Conservation (phyloP, 2,329 filamentous ascomycete species). For the Cucurbitaria berberidis region DNA sequence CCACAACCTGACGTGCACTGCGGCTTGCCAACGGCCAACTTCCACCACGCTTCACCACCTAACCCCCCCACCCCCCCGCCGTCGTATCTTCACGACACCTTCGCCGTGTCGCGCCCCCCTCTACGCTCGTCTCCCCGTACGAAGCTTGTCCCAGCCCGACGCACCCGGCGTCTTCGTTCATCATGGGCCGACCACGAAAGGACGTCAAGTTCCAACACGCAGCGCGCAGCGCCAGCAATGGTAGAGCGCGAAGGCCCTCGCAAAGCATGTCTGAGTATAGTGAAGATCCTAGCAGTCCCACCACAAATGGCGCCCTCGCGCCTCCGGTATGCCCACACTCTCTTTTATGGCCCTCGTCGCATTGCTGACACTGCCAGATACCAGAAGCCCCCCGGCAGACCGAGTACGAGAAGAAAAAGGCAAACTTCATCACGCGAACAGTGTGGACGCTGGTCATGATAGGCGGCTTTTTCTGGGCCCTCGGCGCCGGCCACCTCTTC, state of each 20-base stretch:
- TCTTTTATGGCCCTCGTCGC: not conserved
- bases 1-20: conserved; percentile 9
- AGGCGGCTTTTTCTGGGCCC: conserved; percentile 83
- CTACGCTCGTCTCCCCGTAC: not conserved
- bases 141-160: conserved; percentile 1
- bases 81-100: conserved; percentile 4
- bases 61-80: conserved; percentile 6
- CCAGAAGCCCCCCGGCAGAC: conserved; percentile 54
- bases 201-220: conserved; percentile 66
- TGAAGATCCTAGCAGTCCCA: conserved; percentile 62
- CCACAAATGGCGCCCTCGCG: conserved; percentile 49
- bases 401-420: conserved; percentile 98
- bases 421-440: conserved; percentile 93
- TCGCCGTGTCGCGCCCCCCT: not conserved
- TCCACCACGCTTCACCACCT: not conserved
- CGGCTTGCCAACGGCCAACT: conserved; percentile 2
- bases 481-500: conserved; percentile 98
- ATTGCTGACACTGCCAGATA: conserved; percentile 38
- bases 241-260: conserved; percentile 65
- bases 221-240: conserved; percentile 52
- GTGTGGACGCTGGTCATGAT: conserved; percentile 99
- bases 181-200: conserved; percentile 55
- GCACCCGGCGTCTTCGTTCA: conserved; percentile 10
- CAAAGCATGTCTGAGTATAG: conserved; percentile 75
- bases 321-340: conserved; percentile 11